Conservation (phyloP, 306 rosid genomes). For the Rosa rugosa region DNA sequence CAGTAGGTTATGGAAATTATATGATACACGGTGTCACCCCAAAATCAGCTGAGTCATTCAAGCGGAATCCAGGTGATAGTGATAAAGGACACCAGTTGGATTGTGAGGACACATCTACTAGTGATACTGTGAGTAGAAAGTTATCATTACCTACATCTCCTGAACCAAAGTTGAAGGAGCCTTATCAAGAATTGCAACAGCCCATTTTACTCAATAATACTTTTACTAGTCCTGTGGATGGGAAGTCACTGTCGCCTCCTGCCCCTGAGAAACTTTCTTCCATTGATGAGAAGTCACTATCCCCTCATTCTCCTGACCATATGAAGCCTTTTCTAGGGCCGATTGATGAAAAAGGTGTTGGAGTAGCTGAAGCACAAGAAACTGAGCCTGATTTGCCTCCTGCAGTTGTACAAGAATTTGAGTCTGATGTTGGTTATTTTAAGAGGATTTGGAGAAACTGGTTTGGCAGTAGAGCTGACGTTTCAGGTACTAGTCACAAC, state of each 20-base stretch:
- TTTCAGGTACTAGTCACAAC: slow-evolving; percentile 29
- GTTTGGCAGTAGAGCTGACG: slow-evolving; percentile 27
- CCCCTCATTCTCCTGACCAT: slow-evolving; percentile 25
- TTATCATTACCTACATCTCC: slow-evolving; percentile 19
- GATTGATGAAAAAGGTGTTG: slow-evolving; percentile 20
- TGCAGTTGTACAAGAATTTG: slow-evolving; percentile 18
- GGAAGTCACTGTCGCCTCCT: slow-evolving; percentile 10
- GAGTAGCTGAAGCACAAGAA: slow-evolving; percentile 22
- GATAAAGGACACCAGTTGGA: slow-evolving; percentile 28
- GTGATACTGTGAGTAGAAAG: slow-evolving; percentile 21
- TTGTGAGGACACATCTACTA: slow-evolving; percentile 26
- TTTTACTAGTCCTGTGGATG: slow-evolving; percentile 20
- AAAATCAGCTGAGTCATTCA: slow-evolving; percentile 26
- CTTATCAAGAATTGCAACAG: slow-evolving; percentile 30
- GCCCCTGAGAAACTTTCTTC: slow-evolving; percentile 4
- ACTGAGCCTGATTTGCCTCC: slow-evolving; percentile 17
- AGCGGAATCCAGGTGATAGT: slow-evolving; percentile 24
- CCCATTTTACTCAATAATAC: slow-evolving; percentile 10
- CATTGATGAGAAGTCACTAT: slow-evolving; percentile 12
- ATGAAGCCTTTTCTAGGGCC: neutral
- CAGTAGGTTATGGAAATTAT: slow-evolving; percentile 30
- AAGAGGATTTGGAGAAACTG: slow-evolving; percentile 37
- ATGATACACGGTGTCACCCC: slow-evolving; percentile 15
- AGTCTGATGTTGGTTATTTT: slow-evolving; percentile 35
- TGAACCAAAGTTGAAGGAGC: slow-evolving; percentile 21